phyloP scores from a whole-genome alignment of 306 rosid species.

The Quercus bicolor region DNA sequence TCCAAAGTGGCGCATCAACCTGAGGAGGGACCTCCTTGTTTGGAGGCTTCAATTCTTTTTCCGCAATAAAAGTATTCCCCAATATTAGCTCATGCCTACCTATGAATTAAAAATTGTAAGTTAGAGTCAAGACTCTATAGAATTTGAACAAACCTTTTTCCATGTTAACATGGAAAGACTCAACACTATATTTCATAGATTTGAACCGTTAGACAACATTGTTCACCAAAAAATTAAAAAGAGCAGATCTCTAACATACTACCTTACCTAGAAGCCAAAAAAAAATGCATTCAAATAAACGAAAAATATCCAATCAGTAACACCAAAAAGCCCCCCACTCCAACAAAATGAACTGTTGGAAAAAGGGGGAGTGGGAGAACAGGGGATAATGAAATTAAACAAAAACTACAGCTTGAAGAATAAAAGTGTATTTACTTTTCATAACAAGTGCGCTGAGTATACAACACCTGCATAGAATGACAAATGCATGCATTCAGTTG shows the following conservation, averaged over 20 bases:
- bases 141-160: not conserved
- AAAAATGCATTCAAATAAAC: not conserved
- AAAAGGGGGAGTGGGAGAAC: no score
- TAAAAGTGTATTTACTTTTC: no score
- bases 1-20: conserved; percentile 40
- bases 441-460: no score
- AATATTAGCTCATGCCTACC: conserved; percentile 75
- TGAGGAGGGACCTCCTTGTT: conserved; percentile 73
- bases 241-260: no score
- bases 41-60: conserved; percentile 58
- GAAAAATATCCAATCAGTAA: not conserved
- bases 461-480: no score
- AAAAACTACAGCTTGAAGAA: no score
- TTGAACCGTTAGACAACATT: not conserved
- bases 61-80: conserved; percentile 70
- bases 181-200: not conserved
- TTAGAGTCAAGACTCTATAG: not conserved
- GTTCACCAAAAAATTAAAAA: no score
- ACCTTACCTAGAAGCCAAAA: no score
- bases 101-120: conserved; percentile 27
- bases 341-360: no score
- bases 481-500: no score
- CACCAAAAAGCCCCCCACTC: no score
- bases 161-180: not conserved
- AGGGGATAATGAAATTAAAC: no score